Evolutionary conservation across 805 yeast genomes (phyloP).

Genomic region (Ogataea pini): DNA sequence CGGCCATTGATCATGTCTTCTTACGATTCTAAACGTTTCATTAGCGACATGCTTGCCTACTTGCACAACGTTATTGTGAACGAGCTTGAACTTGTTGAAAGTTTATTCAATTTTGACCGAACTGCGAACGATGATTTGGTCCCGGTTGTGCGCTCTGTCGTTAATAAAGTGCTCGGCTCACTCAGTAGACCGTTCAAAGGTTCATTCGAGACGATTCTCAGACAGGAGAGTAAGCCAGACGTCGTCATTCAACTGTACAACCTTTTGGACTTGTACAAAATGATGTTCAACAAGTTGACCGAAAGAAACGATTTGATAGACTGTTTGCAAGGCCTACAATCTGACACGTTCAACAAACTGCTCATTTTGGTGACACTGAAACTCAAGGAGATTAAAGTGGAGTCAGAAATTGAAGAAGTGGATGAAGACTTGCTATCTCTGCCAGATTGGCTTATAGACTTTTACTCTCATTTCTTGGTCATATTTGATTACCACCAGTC

Average conservation of each 20-base stretch:
- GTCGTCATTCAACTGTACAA: constrained; percentile 59
- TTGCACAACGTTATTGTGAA: constrained; percentile 83
- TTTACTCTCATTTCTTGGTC: constrained; percentile 59
- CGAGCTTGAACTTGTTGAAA: constrained; percentile 74
- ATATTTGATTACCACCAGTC: constrained; percentile 47
- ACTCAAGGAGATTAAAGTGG: constrained; percentile 34
- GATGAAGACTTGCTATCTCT: constrained; percentile 60
- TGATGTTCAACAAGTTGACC: constrained; percentile 61
- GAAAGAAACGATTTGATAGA: constrained; percentile 22
- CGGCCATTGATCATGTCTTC: constrained; percentile 62
- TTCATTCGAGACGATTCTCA: constrained; percentile 65
- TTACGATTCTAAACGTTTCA: constrained; percentile 77
- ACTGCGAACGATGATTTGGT: constrained; percentile 23
- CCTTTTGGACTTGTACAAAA: constrained; percentile 63
- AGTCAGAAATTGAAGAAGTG: constrained; percentile 36
- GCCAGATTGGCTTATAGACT: constrained; percentile 82
- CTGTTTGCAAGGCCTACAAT: constrained; percentile 36
- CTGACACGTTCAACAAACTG: constrained; percentile 40
- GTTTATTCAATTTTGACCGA: constrained; percentile 52
- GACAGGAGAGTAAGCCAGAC: constrained; percentile 60
- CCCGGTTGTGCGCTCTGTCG: constrained; percentile 37
- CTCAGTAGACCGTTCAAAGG: constrained; percentile 62
- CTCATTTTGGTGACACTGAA: constrained; percentile 42
- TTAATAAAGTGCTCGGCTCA: constrained; percentile 51
- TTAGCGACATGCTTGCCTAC: constrained; percentile 88